phyloP scores from a whole-genome alignment of 306 rosid species.

The Citrullus amarus region DNA sequence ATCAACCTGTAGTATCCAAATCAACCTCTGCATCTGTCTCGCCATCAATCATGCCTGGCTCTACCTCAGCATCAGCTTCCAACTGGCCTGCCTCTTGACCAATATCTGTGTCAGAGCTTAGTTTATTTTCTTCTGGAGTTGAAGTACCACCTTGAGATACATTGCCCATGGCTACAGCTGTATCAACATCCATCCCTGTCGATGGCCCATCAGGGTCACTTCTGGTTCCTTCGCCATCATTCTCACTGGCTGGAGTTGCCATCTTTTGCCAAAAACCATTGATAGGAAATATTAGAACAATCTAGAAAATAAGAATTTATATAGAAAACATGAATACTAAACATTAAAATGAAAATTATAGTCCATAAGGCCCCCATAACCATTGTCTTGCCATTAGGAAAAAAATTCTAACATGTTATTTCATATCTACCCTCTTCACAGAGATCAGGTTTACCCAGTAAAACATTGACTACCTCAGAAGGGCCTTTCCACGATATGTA shows the following conservation, averaged over 20 bases:
- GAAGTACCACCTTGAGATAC: conserved; percentile 49
- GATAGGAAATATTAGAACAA: neutral
- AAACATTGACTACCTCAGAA: neutral
- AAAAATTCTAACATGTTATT: neutral
- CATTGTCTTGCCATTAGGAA: neutral
- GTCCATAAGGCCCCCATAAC: neutral
- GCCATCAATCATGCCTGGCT: conserved; percentile 73
- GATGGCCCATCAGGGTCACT: conserved; percentile 35
- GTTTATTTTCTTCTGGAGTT: conserved; percentile 69
- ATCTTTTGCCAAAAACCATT: conserved; percentile 19
- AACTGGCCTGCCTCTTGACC: conserved; percentile 79
- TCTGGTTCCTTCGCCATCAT: conserved; percentile 56
- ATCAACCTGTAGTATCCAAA: conserved; percentile 48
- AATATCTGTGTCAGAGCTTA: conserved; percentile 59
- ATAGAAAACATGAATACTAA: neutral
- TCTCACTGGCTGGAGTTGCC: conserved; percentile 51
- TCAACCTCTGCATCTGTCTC: conserved; percentile 69
- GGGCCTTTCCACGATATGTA: neutral
- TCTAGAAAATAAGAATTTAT: neutral
- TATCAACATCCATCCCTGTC: conserved; percentile 54
- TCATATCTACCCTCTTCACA: neutral
- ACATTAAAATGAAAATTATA: conserved; percentile 7
- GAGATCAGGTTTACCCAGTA: neutral
- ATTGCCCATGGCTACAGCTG: conserved; percentile 22
- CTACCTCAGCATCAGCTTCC: conserved; percentile 77